phyloP scores from a whole-genome alignment of 2,329 filamentous ascomycete genomes.

The Colletotrichum tanaceti region DNA sequence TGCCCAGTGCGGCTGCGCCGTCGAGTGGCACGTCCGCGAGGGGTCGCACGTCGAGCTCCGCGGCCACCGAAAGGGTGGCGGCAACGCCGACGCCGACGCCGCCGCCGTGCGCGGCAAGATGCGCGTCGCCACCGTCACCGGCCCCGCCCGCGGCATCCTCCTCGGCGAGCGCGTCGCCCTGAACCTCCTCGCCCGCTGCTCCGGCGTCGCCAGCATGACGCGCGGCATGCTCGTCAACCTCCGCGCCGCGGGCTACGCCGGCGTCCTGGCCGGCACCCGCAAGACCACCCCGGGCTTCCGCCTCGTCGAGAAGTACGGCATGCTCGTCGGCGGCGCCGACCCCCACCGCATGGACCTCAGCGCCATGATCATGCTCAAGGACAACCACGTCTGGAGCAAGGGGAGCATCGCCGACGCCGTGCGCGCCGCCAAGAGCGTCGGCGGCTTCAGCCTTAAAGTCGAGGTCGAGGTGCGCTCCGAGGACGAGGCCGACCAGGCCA shows the following conservation, averaged over 20 bases:
- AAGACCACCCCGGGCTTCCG: constrained; percentile 98
- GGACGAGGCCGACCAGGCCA: constrained; percentile 90
- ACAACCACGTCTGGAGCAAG: constrained; percentile 96
- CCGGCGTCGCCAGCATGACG: constrained; percentile 83
- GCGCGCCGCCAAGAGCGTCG: constrained; percentile 81
- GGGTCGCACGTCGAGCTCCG: constrained; percentile 73
- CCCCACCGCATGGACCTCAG: constrained; percentile 90
- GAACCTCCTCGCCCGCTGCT: constrained; percentile 90
- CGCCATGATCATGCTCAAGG: constrained; percentile 98
- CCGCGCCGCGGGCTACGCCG: constrained; percentile 77
- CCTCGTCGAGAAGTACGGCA: constrained; percentile 97
- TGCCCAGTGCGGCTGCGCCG: constrained; percentile 86
- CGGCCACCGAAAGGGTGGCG: constrained; percentile 57
- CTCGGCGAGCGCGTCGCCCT: constrained; percentile 94
- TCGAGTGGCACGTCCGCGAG: constrained; percentile 87
- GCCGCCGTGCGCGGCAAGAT: constrained; percentile 57
- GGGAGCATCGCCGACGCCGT: constrained; percentile 90
- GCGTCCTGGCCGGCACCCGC: constrained; percentile 90
- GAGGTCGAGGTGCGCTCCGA: constrained; percentile 95
- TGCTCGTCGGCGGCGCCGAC: constrained; percentile 93
- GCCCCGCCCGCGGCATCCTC: constrained; percentile 82
- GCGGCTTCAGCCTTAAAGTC: constrained; percentile 91
- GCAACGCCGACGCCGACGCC: too few relatives aligned
- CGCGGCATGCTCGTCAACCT: constrained; percentile 66
- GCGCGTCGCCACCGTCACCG: constrained; percentile 82